Evolutionary conservation across 2,329 filamentous ascomycete species (phyloP).

Genomic region (Ascochyta rabiei): DNA sequence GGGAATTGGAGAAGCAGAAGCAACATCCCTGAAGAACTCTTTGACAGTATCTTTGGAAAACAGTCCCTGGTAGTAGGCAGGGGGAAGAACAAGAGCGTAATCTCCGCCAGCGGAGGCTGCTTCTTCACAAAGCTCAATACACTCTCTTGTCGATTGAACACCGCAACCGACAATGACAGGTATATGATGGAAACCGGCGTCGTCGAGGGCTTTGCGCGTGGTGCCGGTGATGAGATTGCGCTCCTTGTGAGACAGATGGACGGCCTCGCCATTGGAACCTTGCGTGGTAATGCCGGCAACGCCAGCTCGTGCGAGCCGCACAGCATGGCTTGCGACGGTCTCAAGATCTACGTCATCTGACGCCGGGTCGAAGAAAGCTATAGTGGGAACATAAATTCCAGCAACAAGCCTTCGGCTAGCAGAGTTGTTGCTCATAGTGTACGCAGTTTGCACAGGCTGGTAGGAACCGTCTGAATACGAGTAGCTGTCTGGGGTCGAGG

Average conservation of each 20-base stretch:
- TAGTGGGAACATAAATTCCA: constrained; percentile 53
- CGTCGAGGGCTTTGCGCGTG: constrained; percentile 72
- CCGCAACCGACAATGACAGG: constrained; percentile 80
- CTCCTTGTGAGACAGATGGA: constrained; percentile 75
- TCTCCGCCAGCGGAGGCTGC: constrained; percentile 73
- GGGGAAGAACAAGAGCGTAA: constrained; percentile 76
- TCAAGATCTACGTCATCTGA: constrained; percentile 51
- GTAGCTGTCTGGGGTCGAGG: constrained; percentile 44
- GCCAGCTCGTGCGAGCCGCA: constrained; percentile 73
- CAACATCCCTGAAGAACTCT: constrained; percentile 70
- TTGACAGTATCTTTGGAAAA: constrained; percentile 66
- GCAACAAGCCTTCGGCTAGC: constrained; percentile 47
- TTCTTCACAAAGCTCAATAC: constrained; percentile 71
- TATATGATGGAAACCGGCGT: constrained; percentile 67
- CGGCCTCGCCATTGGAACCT: constrained; percentile 83
- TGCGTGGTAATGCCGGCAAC: constrained; percentile 77
- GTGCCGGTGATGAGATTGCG: constrained; percentile 70
- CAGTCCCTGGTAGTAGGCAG: constrained; percentile 74
- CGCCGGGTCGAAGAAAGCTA: constrained; percentile 51
- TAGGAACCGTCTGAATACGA: constrained; percentile 36
- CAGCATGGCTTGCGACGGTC: constrained; percentile 56
- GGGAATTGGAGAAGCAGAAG: constrained; percentile 66
- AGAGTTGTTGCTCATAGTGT: constrained; percentile 46
- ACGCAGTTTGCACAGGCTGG: constrained; percentile 44
- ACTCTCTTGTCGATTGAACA: constrained; percentile 74